phyloP scores from a whole-genome alignment of 129 eudicot genomes.

The Artemisia argyi region DNA sequence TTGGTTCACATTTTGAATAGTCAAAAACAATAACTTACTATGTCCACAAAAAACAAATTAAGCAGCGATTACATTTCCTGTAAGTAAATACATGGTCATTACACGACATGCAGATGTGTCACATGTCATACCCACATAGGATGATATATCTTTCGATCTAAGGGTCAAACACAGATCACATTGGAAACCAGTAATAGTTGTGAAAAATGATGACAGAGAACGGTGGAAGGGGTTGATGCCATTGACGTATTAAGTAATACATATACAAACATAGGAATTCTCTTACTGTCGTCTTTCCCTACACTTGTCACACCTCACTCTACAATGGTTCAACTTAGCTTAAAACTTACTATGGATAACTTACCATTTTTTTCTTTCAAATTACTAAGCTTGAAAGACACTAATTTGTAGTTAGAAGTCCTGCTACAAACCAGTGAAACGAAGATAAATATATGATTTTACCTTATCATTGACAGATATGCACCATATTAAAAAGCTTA shows the following conservation, averaged over 20 bases:
- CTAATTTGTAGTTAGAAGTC: no score
- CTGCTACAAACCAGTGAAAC: no score
- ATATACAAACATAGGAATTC: background rate
- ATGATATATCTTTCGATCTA: background rate
- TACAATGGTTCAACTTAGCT: no score
- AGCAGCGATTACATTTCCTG: background rate
- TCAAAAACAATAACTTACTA: background rate
- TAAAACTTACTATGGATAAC: no score
- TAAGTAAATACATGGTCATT: background rate
- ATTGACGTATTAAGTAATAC: background rate
- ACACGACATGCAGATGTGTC: slow-evolving; percentile 4
- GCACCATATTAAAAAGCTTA: background rate
- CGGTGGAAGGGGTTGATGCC: no score
- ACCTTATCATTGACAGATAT: background rate
- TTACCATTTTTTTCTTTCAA: no score
- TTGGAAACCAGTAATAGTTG: background rate
- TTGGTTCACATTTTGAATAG: background rate
- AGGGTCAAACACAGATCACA: background rate
- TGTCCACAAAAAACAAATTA: background rate
- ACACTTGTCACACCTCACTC: no score
- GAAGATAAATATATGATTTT: background rate
- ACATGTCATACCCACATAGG: background rate
- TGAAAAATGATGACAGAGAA: no score
- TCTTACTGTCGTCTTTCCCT: no score
- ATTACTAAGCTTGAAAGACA: no score